Evolutionary conservation across 305 asterid genomes (phyloP).

Genomic region (Salvia sclarea): DNA sequence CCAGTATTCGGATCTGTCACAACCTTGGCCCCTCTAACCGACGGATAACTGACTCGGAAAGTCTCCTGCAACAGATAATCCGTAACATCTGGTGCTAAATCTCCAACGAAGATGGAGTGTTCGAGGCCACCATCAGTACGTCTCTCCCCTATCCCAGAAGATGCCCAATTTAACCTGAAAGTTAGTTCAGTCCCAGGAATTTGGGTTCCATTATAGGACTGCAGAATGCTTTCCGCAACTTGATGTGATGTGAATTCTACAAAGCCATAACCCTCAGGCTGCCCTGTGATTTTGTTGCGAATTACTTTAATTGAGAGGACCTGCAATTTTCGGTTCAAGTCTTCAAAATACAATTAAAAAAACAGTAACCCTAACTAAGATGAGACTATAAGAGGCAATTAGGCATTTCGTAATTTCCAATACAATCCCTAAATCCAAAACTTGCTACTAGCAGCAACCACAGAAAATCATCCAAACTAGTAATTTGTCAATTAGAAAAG

Average conservation of each 20-base stretch:
- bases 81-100: constrained; percentile 95
- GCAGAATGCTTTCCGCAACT: constrained; percentile 80
- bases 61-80: constrained; percentile 94
- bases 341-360: constrained; percentile 12
- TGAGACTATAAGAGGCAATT: background rate
- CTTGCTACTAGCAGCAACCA: background rate
- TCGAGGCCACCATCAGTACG: constrained; percentile 80
- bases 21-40: constrained; percentile 95
- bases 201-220: constrained; percentile 83
- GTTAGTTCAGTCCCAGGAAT: constrained; percentile 91
- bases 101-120: constrained; percentile 95
- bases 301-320: constrained; percentile 86
- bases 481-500: background rate
- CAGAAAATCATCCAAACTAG: background rate
- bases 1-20: constrained; percentile 94
- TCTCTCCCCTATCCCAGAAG: constrained; percentile 85
- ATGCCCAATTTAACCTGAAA: constrained; percentile 97
- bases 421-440: background rate
- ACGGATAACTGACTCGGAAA: constrained; percentile 73
- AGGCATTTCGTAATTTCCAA: background rate
- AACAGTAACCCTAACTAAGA: constrained; percentile 10
- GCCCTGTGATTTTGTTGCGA: constrained; percentile 85
- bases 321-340: constrained; percentile 40
- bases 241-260: constrained; percentile 81
- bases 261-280: constrained; percentile 94